Evolutionary conservation across 257 asterid species (phyloP).

Genomic region (Oldenlandia corymbosa): DNA sequence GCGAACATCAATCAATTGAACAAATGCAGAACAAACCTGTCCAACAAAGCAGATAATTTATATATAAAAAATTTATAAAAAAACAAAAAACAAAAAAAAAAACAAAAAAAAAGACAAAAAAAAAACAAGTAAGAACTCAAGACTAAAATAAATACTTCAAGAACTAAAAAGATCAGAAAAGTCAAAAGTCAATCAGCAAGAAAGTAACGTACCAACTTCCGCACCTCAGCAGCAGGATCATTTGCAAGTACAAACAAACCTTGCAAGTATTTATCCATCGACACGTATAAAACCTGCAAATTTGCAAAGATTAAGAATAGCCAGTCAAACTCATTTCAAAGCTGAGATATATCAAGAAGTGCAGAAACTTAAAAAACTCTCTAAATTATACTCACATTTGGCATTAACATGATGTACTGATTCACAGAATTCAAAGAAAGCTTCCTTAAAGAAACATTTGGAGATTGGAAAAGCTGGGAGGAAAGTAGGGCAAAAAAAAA

Average conservation of each 20-base stretch:
- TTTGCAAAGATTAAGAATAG: constrained; percentile 5
- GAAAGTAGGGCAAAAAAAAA: constrained; percentile 13
- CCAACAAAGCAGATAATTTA: constrained; percentile 16
- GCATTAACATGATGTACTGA: constrained; percentile 95
- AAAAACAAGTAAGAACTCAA: constrained; percentile 14
- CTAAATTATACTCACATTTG: constrained; percentile 47
- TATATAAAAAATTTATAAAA: too few species aligned
- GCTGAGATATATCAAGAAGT: constrained; percentile 4
- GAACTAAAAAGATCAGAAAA: neutral
- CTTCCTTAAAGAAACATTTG: constrained; percentile 64
- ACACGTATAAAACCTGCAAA: constrained; percentile 54
- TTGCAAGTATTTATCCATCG: constrained; percentile 88
- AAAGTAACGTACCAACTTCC: constrained; percentile 69
- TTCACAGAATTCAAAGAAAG: constrained; percentile 86
- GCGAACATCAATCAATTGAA: constrained; percentile 83
- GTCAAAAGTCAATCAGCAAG: constrained; percentile 6
- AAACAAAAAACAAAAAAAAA: constrained; percentile 16
- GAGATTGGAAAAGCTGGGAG: constrained; percentile 90
- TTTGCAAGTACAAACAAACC: constrained; percentile 89
- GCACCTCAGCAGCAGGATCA: constrained; percentile 75
- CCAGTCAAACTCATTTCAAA: neutral
- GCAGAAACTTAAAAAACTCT: constrained; percentile 14
- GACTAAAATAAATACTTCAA: neutral
- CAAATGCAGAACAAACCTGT: constrained; percentile 97
- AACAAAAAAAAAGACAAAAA: constrained; percentile 15